Base-by-base conservation (phyloP, 371 early-diverging fungal species). In the Mortierella sp. region DNA sequence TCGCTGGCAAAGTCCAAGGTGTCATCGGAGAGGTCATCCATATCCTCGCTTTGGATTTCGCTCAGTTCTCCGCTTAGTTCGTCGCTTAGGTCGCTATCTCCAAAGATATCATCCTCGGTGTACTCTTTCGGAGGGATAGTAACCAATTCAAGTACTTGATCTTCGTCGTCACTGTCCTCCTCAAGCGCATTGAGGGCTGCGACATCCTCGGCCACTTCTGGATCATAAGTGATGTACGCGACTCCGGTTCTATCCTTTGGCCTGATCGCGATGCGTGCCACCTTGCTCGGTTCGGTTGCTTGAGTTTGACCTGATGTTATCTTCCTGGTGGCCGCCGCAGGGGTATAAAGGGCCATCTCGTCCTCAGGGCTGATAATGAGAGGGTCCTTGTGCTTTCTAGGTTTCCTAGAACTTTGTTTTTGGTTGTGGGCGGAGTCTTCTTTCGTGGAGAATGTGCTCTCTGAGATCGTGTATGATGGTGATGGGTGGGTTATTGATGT, bases 21-120 rank as follows among this genome's bases (percentile, higher is more conserved):
- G 27, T 73, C 76, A 14, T 62, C 76, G 16, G 68, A 68, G n/a
- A 76, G 53, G 48, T 69, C 76, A 19, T 68, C 76, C 24, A 76
- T 44, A 29, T 83, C 85, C 28, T 72, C 78, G 43, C 76, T 76
- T 22, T 56, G 24, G 27, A 68, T 64, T 29, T 76, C 76, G 47
- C 76, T 76, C 3, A 76, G 61, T 31, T 76, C 76, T 1, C 74
- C 78, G 14, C 76, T 76, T 22, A 68, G 51, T 29, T 68, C 76
- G 28, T 76, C 76, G 43, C 76, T 76, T 57, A 76, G 46, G n/a
- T 69, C 69, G 16, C 76, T 58, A 24, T 64, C 69, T 37, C 76
- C 76, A 48, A 76, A 76, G 24, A 76, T 58, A 17, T 69, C 69
- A 12, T 45, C 57, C 25, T 76, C 67, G 27, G 55, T 56, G 27